phyloP scores from a whole-genome alignment of 2,329 filamentous ascomycete species.

The Colletotrichum spaethianum region DNA sequence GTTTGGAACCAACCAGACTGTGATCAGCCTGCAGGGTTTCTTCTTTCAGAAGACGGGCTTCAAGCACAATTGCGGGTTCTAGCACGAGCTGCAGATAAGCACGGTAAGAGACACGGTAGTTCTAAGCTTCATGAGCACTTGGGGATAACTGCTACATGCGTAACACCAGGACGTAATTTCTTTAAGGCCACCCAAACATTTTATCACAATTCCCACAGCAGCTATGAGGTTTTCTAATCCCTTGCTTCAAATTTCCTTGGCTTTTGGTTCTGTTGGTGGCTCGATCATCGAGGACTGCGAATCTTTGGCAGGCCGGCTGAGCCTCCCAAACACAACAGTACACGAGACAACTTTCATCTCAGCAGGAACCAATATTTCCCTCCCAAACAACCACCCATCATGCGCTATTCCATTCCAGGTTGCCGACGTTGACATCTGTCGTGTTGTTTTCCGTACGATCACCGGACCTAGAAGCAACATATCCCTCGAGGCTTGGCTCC shows the following conservation, averaged over 20 bases:
- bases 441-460: conserved; percentile 45
- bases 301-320: conserved; percentile 26
- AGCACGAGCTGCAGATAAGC: not conserved
- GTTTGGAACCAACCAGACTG: conserved; percentile 10
- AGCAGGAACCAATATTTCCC: conserved; percentile 51
- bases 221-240: conserved; percentile 6
- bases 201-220: not conserved
- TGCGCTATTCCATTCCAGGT: conserved; percentile 46
- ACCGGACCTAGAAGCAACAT: conserved; percentile 55
- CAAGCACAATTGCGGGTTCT: conserved; percentile 17
- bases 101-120: conserved; percentile 30
- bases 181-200: not conserved
- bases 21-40: conserved; percentile 8
- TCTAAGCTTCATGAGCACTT: not conserved
- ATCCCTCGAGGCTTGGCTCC: conserved; percentile 65
- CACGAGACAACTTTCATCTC: conserved; percentile 28
- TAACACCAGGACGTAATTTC: not conserved
- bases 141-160: not conserved
- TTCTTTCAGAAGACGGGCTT: not conserved
- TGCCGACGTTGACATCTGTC: conserved; percentile 46
- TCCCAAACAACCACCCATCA: conserved; percentile 50
- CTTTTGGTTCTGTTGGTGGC: not conserved
- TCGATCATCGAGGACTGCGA: conserved; percentile 3
- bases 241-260: not conserved
- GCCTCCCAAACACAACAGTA: conserved; percentile 47